Base-by-base conservation (phyloP, 805 yeast genomes). In the Candida caryicola region DNA sequence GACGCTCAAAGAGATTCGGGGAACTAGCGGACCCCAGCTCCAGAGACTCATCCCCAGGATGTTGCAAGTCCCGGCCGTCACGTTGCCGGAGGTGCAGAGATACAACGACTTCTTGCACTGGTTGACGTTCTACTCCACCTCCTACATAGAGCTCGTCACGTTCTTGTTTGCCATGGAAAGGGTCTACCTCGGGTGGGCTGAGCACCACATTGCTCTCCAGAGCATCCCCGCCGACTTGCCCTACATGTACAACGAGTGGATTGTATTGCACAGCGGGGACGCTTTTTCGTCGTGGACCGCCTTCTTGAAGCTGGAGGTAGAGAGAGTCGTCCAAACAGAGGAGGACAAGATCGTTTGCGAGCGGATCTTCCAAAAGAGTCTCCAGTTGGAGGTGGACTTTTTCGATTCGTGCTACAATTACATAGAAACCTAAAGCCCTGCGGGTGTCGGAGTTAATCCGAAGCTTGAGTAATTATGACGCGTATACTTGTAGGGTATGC, bases 101-200 rank as follows among this genome's bases (percentile, higher is more conserved):
- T 76, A 76, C 40, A 46, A 71, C 10, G 53, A 57, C 1, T 62
- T 53, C 23, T 44, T 76, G 42, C 49, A 52, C 3, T 45, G 59
- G 9, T 51, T 71, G 40, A 53, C 52, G 4, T 21, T 7, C 25
- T 39, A 54, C 6, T 44, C 52, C 3, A 36, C 45, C 4, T 52
- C 62, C 0, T 76, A 74, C 42, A 58, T 63, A 3, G 69, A 72
- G 45, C 36, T 73, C 17, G 58, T 74, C 28, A 73, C 78, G 1
- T 62, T 62, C 25, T 40, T 64, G 29, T 76, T 67, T 55, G 61
- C 66, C 15, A 71, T 74, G 70, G 82, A 76, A 44, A 62, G 64
- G 29, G 74, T 73, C 1, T 77, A 76, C 47, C 59, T 73, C 31
- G 69, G 68, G 17, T 77, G 81, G 82, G 79, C 79, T 1, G 64